phyloP scores from a whole-genome alignment of 2,329 filamentous ascomycete species.

The Graphilbum ipis-grandicollis region DNA sequence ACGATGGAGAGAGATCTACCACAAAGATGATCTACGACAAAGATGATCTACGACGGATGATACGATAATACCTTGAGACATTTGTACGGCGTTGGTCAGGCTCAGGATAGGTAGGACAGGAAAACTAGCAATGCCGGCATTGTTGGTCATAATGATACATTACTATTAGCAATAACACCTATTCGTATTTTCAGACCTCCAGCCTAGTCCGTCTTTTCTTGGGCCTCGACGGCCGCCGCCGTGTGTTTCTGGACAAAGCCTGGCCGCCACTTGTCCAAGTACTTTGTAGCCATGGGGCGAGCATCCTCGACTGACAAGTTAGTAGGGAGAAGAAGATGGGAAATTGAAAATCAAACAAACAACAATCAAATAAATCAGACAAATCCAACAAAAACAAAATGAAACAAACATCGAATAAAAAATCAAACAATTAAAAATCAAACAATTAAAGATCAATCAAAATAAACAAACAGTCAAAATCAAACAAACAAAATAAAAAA shows the following conservation, averaged over 20 bases:
- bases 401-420: constrained; percentile 6
- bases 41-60: no score
- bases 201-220: no score
- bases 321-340: not conserved
- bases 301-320: constrained; percentile 43
- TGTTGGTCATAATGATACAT: no score
- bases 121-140: no score
- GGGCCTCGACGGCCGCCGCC: not conserved
- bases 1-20: no score
- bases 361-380: not conserved
- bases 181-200: no score
- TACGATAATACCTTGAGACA: no score
- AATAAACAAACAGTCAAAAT: constrained; percentile 15
- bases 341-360: not conserved
- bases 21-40: no score
- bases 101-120: no score
- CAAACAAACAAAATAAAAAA: constrained; percentile 25
- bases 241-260: constrained; percentile 26
- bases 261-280: constrained; percentile 43
- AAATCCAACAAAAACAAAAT: not conserved
- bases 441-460: not conserved
- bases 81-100: no score
- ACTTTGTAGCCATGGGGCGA: constrained; percentile 43
- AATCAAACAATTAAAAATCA: not conserved
- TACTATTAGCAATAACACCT: no score